Evolutionary conservation across 2,329 filamentous ascomycete genomes (phyloP).

Genomic region (Xylaria sp.): DNA sequence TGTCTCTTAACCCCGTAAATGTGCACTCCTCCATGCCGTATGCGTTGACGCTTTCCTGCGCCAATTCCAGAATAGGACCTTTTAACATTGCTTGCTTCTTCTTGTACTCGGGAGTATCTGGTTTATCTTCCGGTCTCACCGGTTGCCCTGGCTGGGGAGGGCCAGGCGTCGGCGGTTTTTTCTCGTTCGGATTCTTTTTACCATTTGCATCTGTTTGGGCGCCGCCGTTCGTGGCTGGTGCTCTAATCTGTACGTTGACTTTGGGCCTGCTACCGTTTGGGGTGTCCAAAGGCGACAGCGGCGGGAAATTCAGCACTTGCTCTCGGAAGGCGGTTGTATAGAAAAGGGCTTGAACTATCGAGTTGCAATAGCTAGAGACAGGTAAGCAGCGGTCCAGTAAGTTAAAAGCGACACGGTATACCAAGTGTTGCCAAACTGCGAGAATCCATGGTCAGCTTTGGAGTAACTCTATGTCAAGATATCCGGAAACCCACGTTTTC

Average conservation of each 20-base stretch:
- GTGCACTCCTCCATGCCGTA: slow-evolving; percentile 96
- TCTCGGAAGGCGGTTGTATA: slow-evolving; percentile 95
- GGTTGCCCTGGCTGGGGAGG: slow-evolving; percentile 65
- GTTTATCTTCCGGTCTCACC: slow-evolving; percentile 85
- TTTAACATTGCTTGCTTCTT: slow-evolving; percentile 94
- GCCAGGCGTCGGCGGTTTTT: slow-evolving; percentile 64
- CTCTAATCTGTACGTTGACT: slow-evolving; percentile 71
- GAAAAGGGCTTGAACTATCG: slow-evolving; percentile 96
- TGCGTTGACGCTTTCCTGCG: slow-evolving; percentile 78
- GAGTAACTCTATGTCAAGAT: slow-evolving; percentile 26
- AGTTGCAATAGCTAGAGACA: slow-evolving; percentile 88
- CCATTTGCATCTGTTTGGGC: slow-evolving; percentile 57
- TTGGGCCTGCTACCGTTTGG: slow-evolving; percentile 68
- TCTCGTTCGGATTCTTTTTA: slow-evolving; percentile 65
- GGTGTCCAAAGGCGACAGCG: slow-evolving; percentile 74
- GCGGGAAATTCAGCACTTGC: slow-evolving; percentile 91
- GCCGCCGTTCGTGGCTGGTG: slow-evolving; percentile 63
- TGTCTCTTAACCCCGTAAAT: slow-evolving; percentile 94
- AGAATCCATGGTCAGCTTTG: slow-evolving; percentile 51
- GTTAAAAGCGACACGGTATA: slow-evolving; percentile 57
- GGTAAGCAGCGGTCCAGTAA: slow-evolving; percentile 44
- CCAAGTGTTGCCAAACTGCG: slow-evolving; percentile 97
- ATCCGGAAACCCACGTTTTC: slow-evolving; percentile 78
- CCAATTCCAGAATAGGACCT: slow-evolving; percentile 87
- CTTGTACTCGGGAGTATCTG: slow-evolving; percentile 95